Evolutionary conservation across 768 basidiomycete genomes (phyloP), one percentile per base, ranked within the genome.

Genomic region (Auriscalpium vulgare): DNA sequence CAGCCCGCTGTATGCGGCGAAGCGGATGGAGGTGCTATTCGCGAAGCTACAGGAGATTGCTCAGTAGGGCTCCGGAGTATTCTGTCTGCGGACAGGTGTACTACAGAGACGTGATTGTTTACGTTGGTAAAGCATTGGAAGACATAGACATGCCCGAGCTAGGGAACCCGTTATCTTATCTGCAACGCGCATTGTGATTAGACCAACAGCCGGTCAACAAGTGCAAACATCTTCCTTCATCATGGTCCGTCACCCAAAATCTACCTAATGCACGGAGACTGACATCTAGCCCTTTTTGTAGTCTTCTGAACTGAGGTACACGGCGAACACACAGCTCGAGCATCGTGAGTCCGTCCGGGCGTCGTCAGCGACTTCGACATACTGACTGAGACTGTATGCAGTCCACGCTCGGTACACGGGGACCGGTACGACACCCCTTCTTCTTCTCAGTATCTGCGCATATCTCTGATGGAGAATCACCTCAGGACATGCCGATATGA

Each of bases 371-470:
- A 54, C 29, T 50, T 47, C 37, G 49, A 55, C 37, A 43, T 54
- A 47, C 29, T 29, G 29, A 8, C 23, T 51, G 38, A 58, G 49
- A 62, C 59, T 56, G 55, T 60, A 36, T 56, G 21, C 60, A 97
- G 94, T 97, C 60, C 95, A 97, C 69, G 91, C 95, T 63, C 82
- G 95, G 55, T 97, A 97, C 68, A 93, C 92, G 23, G 95, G 95
- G 45, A 99, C 95, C 40, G 93, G 91, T 91, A 62, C 47, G 84
- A 76, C 43, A 36, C 16, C 29, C n/a, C n/a, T 47, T 19, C 10
- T 7, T 17, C 7, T 37, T 34, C n/a, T 17, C 37, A n/a, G 23
- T 21, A 21, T 37, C 21, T 21, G 50, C 10, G 34, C 37, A 54
- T 51, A 47, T 46, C 56, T 56, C 59, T 62, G 54, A 63, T 46